Evolutionary conservation across 2,329 filamentous ascomycete genomes (phyloP), one percentile per base, ranked within the genome.

Genomic region (Colletotrichum sp.): DNA sequence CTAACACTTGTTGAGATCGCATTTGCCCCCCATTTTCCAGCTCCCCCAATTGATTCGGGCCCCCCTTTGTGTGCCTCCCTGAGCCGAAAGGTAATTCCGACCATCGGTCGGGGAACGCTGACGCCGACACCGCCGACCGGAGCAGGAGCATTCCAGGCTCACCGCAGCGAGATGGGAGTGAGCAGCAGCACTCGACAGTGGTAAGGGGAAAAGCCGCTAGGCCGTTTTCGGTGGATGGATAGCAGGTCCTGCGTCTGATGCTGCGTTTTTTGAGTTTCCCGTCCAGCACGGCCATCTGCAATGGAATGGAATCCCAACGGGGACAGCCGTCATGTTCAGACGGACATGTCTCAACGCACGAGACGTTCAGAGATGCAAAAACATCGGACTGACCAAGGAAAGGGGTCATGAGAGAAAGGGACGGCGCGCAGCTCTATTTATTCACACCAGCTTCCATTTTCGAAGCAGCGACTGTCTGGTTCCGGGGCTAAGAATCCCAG

Each of bases 1-100:
- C 70, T 61, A 68, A 72, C 62, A 73, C 69, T 58, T 75, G 73
- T 67, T 32, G 43, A 63, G 56, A 67, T 73, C 38, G 56, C 14
- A 26, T 36, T 56, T 30, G 56, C 56, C 18, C 43, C 18, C 64
- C 38, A 63, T 48, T 66, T 30, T 18, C 59, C 66, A 69, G 55
- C 66, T 69, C 34, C 32, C 14, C 66, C 66, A 43, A 43, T 30
- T 34, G 48, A 24, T 13, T 30, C 12, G 14, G 28, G 14, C 55
- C 52, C 48, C n/a, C 36, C 36, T 38, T 38, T 38, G 36, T 38
- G 65, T 30, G 21, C 56, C 24, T 43, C 36, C 67, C 36, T 61
- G 28, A 2, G 67, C 67, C 67, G 67, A 69, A 69, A 36, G 36
- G 67, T 69, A 69, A 48, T 62, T 69, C 67, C 67, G 67, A 62